Base-by-base conservation (phyloP, 2,329 filamentous ascomycete species). In the Cryphonectria carpinicola region DNA sequence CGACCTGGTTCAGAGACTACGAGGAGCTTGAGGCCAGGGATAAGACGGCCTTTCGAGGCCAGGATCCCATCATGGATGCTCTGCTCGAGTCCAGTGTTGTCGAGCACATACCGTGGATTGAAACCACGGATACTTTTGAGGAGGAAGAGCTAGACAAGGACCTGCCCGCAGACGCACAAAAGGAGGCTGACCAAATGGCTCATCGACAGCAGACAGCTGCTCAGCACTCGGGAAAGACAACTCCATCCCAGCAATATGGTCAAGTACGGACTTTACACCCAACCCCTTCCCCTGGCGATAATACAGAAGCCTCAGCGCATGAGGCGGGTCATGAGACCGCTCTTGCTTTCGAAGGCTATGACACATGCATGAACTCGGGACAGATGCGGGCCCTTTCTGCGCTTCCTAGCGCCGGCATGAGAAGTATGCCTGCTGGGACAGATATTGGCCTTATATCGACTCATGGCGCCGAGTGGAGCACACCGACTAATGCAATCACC, bases 121-220 rank as follows among this genome's bases (percentile, higher is more conserved):
- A 88, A 3, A 86, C 90, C 54, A 92, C 90, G 0, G 91, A 95
- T 74, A 91, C 90, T 0, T 93, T 94, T 74, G 90, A 92, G 74
- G 85, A 88, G 74, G 90, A 94, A 73, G 90, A 92, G 70, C 81
- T 87, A 14, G 88, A 90, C 65, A 84, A 85, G 17, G 75, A 76
- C 25, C 79, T 95, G 32, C 90, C 89, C 0, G 82, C 83, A 0
- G 88, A 92, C 66, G 92, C 94, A 73, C 78, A 83, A 13, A 81
- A 80, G 60, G 86, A 90, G 62, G 88, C 88, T 0, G 82, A 86
- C 43, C 74, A 81, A 56, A 73, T 82, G 67, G 76, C 82, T 32
- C 52, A 17, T 46, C n/a, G 37, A 39, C 32, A 70, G 56, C 17
- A 35, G 54, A 35, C 17, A 28, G 32, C 25, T 39, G 13, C n/a